Evolutionary conservation across 2,329 filamentous ascomycete species (phyloP), one percentile per base, ranked within the genome.

Genomic region (Pseudopyrenochaeta lycopersici): DNA sequence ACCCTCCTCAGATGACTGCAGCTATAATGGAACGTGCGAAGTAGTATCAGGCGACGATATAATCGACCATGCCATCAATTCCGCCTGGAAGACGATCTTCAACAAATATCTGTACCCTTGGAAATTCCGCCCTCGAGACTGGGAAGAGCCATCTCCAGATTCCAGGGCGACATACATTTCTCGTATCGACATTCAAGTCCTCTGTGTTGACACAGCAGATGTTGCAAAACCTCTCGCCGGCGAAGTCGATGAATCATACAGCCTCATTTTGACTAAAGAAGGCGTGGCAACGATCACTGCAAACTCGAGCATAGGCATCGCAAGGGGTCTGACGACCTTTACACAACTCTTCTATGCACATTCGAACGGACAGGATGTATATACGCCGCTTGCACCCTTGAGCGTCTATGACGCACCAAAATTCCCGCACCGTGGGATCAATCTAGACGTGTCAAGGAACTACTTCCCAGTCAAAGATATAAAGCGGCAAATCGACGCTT

Each of bases 291-390:
- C 78, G 33, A 87, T 95, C 64, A 79, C 78, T 20, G 90, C 89
- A 14, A 81, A 81, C 31, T 87, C 89, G 1, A 88, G 88, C 14
- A 83, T 85, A 6, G 91, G 91, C 44, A 78, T 93, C 30, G 80
- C 91, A 15, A 85, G 86, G 60, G 91, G 84, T n/a, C 81, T 96
- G 18, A 88, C 90, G 62, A 88, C 90, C 1, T 91, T 95, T 68
- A 83, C 84, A 0, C 91, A 96, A 78, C 84, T 96, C 14, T 95
- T 95, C 78, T 94, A 87, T 77, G 74, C 85, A 71, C 88, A 91
- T 76, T 87, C 87, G 33, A 69, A 80, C 3, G 84, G 83, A 21
- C 68, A 76, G 10, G 31, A 60, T 32, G 74, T 81, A 1, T 96
- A 96, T 78, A 92, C 89, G 1, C 83, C 82, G 1, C 76, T 85